Percentiles rank a stretch among this genome's conserved stretches.
These are phyloP conservation scores for Calycina herbarum DNA, from an alignment of 2,329 filamentous ascomycete species.

Conservation along the genomic window DNA sequence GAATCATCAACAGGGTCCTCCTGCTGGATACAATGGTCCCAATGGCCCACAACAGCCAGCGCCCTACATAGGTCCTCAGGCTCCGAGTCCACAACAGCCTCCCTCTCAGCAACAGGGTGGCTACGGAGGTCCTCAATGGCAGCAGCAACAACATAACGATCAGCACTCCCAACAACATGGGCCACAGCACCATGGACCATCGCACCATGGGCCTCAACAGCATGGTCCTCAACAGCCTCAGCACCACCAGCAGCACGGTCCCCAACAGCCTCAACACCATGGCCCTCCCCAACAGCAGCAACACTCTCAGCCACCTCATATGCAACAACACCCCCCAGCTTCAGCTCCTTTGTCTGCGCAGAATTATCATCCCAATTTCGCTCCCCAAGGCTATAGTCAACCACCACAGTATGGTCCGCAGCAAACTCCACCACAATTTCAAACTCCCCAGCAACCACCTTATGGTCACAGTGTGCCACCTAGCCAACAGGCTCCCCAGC, in stretches of 20 bases:
- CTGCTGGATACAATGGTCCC: constrained; percentile 32
- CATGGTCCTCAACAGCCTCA: constrained; percentile 31
- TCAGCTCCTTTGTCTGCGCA: constrained; percentile 49
- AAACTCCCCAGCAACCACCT: constrained; percentile 32
- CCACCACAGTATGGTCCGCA: constrained; percentile 42
- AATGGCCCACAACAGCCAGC: constrained; percentile 33
- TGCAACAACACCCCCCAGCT: constrained; percentile 35
- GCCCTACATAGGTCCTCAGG: constrained; percentile 39
- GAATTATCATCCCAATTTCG: constrained; percentile 61
- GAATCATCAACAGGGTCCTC: constrained; percentile 24
- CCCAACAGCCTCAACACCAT: constrained; percentile 27
- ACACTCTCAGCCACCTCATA: constrained; percentile 37
- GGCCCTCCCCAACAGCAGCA: constrained; percentile 31
- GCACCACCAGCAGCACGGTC: constrained; percentile 19
- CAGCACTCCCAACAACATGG: constrained; percentile 17
- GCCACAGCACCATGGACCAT: constrained; percentile 14
- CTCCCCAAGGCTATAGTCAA: constrained; percentile 53
- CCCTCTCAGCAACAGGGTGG: constrained; percentile 21
- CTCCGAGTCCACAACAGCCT: constrained; percentile 30
- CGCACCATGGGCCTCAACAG: constrained; percentile 16
- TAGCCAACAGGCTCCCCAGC: constrained; percentile 36
- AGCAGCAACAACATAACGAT: constrained; percentile 29
- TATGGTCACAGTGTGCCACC: constrained; percentile 41
- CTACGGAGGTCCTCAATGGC: constrained; percentile 33
- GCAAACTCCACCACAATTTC: constrained; percentile 34